Evolutionary conservation across 306 rosid species (phyloP), one percentile per base, ranked within the genome.

Genomic region (Psophocarpus tetragonolobus): DNA sequence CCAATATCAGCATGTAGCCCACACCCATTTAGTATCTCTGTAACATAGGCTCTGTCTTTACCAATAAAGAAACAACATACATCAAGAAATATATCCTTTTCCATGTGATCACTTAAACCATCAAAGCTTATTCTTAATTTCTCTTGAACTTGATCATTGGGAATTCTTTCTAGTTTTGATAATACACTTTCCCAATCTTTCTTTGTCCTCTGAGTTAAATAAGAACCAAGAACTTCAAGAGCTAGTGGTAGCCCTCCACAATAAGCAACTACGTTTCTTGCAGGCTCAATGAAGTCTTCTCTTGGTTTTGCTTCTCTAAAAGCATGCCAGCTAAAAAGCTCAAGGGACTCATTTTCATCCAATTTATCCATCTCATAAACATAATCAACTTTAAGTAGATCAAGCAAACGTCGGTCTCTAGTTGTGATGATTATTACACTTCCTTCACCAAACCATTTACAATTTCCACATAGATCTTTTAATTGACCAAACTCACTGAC

Each of bases 231-330:
- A 10, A 75, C 83, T 68, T 85, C 61, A 32, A 82, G 80, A 15
- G 86, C 89, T 4, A 85, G 33, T 2, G 86, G 89, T 17, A 82
- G 18, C 4, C 86, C 86, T 4, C 76, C 76, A 53, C 68, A 69
- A 4, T 74, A 74, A 41, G 24, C 3, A 15, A 69, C 56, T 0
- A 48, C 82, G 1, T 33, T 4, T 73, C 33, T 77, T 0, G 85
- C 67, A 0, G 68, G 70, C 13, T 50, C 44, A 14, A 3, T 5
- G 42, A 66, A 77, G 24, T 41, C 73, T 24, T 82, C 73, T 1
- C 0, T 7, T 3, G 83, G 78, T 0, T 30, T 42, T 8, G 15
- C 26, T 18, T 20, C 26, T 1, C 9, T 9, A 11, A 81, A 85
- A 4, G 86, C 62, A 18, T 82, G 66, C 84, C 71, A 41, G 41